Base-by-base conservation (phyloP, 306 rosid genomes). In the Gastrolobium bilobum region DNA sequence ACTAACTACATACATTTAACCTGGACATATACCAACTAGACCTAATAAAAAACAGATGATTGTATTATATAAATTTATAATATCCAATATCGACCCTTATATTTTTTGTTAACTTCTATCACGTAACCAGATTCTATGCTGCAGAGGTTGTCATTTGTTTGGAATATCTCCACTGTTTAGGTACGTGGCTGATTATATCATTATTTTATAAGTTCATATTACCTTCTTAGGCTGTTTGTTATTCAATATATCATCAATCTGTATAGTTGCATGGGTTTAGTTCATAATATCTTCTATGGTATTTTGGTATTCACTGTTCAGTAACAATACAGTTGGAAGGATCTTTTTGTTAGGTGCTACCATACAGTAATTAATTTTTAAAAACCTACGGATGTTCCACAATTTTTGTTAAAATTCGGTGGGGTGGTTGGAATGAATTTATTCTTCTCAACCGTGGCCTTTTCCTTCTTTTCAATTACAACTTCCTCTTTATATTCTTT, bases 141-240 rank as follows among this genome's bases (percentile, higher is more conserved):
- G 99, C 97, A 66, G 97, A 95, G 86, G 96, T 95, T 52, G 88
- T 95, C 75, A 87, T 91, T 80, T 92, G 89, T 77, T 91, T 95
- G 89, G 98, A 95, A 81, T 95, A 95, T 75, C 98, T 95, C 73
- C 99, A 95, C 81, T 95, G 97, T 89, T 82, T 95, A 89, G 99
- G 99, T 94, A 92, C 4, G 31, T 48, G 47, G 40, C 59, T 79
- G 70, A 47, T 65, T 42, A 56, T 43, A 58, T 33, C 66, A 39
- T 60, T 57, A 10, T 48, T 73, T 68, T 59, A 47, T 37, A 63
- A 29, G 59, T 84, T 71, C 52, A 51, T 10, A 67, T 57, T 20
- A 29, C 51, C 47, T 48, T 70, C 69, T 79, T 79, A 50, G 15
- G 54, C 67, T 52, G 47, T 53, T 58, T 31, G 57, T 11, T 63